Evolutionary conservation across 2,329 filamentous ascomycete species (phyloP), one percentile per base, ranked within the genome.

Genomic region (Neonectria sp.): DNA sequence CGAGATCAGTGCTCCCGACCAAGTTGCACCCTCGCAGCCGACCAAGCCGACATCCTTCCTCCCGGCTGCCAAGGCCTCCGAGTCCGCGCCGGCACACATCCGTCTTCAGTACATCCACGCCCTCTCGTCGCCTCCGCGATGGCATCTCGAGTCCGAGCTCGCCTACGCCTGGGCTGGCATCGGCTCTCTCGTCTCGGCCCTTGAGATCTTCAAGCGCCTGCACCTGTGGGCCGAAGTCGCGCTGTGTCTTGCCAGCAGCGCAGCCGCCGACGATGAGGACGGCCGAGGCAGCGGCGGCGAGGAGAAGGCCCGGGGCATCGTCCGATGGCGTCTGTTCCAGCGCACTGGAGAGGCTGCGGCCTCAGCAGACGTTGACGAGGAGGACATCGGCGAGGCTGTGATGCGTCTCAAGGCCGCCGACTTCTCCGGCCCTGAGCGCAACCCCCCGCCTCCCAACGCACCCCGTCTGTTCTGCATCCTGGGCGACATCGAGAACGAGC

Each of bases 171-270:
- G 96, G 96, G 93, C 95, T 0, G 89, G 90, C 55, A 88, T 98
- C 3, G 96, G 96, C 11, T 97, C 95, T 46, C 84, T 99, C 2
- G 88, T 94, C 4, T 97, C 95, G 1, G 96, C 96, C 0, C 87
- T 99, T 2, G 96, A 98, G 68, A 98, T 99, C 68, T 99, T 98
- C 82, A 95, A 97, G 82, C 89, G 96, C 3, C 84, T 99, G 21
- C 91, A 95, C 63, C 91, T 98, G 79, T 98, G 96, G 95, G 93
- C 96, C 1, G 96, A 99, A 81, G 94, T 95, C 5, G 95, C 96
- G 0, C 86, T 99, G 2, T 99, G 96, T 79, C 92, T 94, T 75
- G 95, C 94, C 13, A 86, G 82, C 77, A 85, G 79, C 52, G 88
- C 82, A 24, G 84, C 82, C 58, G 86, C 90, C 0, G 93, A 91